Percentiles rank a stretch among this genome's conserved stretches.
These are phyloP conservation scores for Morella rubra DNA, from an alignment of 306 rosid genomes.

Conservation along the genomic window DNA sequence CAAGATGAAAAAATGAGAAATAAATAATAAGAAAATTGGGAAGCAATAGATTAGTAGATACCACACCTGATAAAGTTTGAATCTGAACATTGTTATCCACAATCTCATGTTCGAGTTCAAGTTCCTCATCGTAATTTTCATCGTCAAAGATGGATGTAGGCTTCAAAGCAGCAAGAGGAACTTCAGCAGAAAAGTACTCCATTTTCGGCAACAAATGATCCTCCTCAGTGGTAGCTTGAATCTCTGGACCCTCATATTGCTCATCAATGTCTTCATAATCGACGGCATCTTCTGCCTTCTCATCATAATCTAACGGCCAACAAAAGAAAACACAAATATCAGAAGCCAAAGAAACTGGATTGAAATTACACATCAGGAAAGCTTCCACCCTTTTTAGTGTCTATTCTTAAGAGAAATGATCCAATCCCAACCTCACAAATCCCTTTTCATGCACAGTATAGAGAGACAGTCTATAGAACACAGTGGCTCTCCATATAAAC, in stretches of 20 bases:
- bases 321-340: not conserved
- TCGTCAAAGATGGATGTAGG: slow-evolving; percentile 73
- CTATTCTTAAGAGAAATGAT: not conserved
- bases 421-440: not conserved
- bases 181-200: slow-evolving; percentile 61
- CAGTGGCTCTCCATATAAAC: not conserved
- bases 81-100: slow-evolving; percentile 45
- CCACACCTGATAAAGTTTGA: slow-evolving; percentile 46
- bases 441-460: not conserved
- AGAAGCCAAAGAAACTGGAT: not conserved
- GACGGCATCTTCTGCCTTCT: slow-evolving; percentile 90
- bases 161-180: slow-evolving; percentile 55
- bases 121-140: slow-evolving; percentile 90
- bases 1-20: not conserved
- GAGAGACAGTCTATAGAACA: too few species aligned
- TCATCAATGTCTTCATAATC: slow-evolving; percentile 97
- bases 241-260: slow-evolving; percentile 92
- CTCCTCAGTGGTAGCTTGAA: slow-evolving; percentile 81
- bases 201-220: slow-evolving; percentile 79
- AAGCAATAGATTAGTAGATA: not conserved
- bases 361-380: not conserved
- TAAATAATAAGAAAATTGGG: not conserved
- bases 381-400: not conserved
- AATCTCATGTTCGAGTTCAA: slow-evolving; percentile 60
- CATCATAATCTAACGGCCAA: slow-evolving; percentile 60